A percentile compares a stretch with the other conserved stretches of the same genome.
phyloP scores from a whole-genome alignment of 345 rosid genomes.

The Moringa oleifera region DNA sequence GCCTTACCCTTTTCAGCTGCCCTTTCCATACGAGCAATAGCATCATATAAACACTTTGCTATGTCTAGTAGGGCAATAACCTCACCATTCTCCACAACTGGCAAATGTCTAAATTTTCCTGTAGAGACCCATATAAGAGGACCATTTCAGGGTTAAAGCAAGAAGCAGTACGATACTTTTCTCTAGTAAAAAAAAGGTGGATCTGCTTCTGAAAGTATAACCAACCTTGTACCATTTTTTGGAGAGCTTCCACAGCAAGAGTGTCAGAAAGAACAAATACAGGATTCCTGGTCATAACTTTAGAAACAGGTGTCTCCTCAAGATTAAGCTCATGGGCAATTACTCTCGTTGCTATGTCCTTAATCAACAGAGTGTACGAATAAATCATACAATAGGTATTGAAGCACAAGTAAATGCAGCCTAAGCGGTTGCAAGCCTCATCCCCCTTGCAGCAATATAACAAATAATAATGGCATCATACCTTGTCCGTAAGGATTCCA shows the following conservation, averaged over 20 bases:
- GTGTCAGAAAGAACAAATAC: slow-evolving; percentile 92
- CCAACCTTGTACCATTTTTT: slow-evolving; percentile 98
- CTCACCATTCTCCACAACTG: slow-evolving; percentile 98
- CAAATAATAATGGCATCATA: slow-evolving; percentile 12
- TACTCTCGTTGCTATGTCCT: slow-evolving; percentile 93
- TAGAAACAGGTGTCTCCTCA: slow-evolving; percentile 88
- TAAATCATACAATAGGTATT: neutral
- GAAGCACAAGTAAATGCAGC: no score
- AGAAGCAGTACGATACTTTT: neutral
- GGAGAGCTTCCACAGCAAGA: slow-evolving; percentile 96
- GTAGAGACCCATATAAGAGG: slow-evolving; percentile 16
- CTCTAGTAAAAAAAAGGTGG: neutral
- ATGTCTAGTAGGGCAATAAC: slow-evolving; percentile 96
- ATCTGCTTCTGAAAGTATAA: slow-evolving; percentile 14
- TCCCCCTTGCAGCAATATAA: neutral
- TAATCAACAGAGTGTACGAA: slow-evolving; percentile 11
- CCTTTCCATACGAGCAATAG: slow-evolving; percentile 99
- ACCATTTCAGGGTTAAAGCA: slow-evolving; percentile 5
- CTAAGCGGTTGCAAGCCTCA: no score
- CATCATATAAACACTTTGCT: slow-evolving; percentile 96
- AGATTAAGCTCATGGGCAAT: slow-evolving; percentile 73
- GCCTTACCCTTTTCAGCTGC: slow-evolving; percentile 99
- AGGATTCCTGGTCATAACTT: slow-evolving; percentile 95
- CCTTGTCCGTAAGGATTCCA: slow-evolving; percentile 99
- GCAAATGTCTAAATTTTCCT: slow-evolving; percentile 98